Base-by-base conservation (phyloP, 148 eudicot genomes). In the Camellia japonica region DNA sequence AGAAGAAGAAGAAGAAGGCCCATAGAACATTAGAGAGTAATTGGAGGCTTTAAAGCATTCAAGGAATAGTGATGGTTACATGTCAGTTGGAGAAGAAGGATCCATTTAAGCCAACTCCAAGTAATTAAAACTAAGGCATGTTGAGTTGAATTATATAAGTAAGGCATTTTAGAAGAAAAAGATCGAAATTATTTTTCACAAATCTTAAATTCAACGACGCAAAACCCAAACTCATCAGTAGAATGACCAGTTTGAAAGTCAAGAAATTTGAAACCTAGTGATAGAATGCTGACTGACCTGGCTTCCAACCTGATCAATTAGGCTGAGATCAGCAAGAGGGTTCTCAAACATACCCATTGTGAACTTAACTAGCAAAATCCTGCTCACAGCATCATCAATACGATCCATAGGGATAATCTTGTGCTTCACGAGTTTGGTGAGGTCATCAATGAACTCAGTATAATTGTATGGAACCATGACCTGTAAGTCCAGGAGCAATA, bases 311-410 rank as follows among this genome's bases (percentile, higher is more conserved):
- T 93, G 90, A 71, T 89, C 82, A 54, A 84, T 86, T 67, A 91
- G 78, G 85, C 90, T 91, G 38, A 88, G 84, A 88, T 95, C 97
- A 20, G 95, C 93, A 62, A 91, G 85, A 49, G 97, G 96, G 74
- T 87, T 87, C 87, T 95, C 97, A 81, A 95, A 95, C 76, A 95
- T 91, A 54, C 97, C 97, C 91, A 91, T 85, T 23, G 87, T 90
- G 85, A 93, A 93, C 79, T 95, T 93, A 51, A 95, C 94, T 67
- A 85, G 86, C 87, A 93, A 89, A 68, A 93, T 93, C 85, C 97
- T 90, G 51, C 79, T 60, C 12, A 93, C 98, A 65, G 97, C 97
- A 85, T 93, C 98, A 77, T 95, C 90, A 83, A 93, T 95, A 79
- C 96, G 96, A 20, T 83, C 87, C 89, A 95, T 87, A 42, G 92